These are phyloP conservation scores for Backusella sp. DNA, from an alignment of 192 early-diverging fungal genomes.

Conservation along the genomic window DNA sequence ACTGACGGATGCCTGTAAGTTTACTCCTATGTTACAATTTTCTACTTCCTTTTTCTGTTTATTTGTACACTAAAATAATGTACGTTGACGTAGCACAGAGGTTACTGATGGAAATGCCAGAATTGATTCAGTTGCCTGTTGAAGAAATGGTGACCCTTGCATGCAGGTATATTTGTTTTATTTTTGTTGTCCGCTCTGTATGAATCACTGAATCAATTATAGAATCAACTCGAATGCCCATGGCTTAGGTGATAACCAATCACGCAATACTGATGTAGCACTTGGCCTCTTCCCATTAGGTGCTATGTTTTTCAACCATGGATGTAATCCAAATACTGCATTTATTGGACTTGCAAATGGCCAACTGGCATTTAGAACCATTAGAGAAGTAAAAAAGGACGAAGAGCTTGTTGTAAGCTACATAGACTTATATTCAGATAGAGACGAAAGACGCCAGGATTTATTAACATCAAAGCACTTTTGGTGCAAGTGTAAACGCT, in stretches of 20 bases:
- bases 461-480: conserved; percentile 67
- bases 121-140: conserved; percentile 34
- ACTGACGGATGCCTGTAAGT: conserved; percentile 28
- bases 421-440: conserved; percentile 68
- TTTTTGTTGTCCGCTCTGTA: conserved; percentile 15
- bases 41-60: neutral
- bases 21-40: neutral
- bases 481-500: conserved; percentile 77
- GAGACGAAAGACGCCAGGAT: conserved; percentile 69
- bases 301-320: conserved; percentile 73
- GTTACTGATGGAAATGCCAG: conserved; percentile 36
- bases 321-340: conserved; percentile 72
- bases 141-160: conserved; percentile 37
- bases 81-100: conserved; percentile 47
- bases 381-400: conserved; percentile 51
- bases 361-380: conserved; percentile 58
- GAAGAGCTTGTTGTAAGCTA: conserved; percentile 65
- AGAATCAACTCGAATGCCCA: conserved; percentile 69
- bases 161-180: conserved; percentile 44
- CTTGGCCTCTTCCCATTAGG: conserved; percentile 70
- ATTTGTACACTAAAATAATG: neutral
- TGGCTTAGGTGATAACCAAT: conserved; percentile 44
- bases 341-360: conserved; percentile 58
- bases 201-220: neutral
- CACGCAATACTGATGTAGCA: conserved; percentile 49